Percentiles rank a stretch among this genome's conserved stretches.
These are phyloP conservation scores for Elsinoe ampelina DNA, from an alignment of 2,329 filamentous ascomycete species.

Conservation along the genomic window DNA sequence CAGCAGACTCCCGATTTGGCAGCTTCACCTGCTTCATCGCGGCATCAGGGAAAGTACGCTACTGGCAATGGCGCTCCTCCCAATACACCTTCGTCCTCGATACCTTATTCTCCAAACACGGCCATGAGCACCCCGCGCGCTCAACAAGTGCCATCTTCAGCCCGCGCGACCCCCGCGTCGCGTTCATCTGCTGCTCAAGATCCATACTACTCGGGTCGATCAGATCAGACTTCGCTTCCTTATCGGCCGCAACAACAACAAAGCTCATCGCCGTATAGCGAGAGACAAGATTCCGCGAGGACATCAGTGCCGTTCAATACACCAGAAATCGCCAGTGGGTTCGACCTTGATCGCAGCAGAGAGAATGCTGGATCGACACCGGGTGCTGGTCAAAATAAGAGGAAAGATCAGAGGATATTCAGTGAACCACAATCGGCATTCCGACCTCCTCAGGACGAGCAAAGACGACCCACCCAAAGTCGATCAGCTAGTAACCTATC, in stretches of 20 bases:
- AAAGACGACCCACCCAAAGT: constrained; percentile 31
- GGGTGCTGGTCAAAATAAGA: constrained; percentile 22
- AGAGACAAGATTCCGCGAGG: constrained; percentile 17
- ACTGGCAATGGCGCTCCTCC: constrained; percentile 34
- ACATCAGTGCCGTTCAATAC: constrained; percentile 25
- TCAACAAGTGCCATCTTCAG: constrained; percentile 34
- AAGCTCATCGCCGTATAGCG: constrained; percentile 22
- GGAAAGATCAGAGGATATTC: constrained; percentile 15
- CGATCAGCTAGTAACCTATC: constrained; percentile 43
- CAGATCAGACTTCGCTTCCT: constrained; percentile 20
- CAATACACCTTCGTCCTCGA: constrained; percentile 32
- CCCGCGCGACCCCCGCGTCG: constrained; percentile 24
- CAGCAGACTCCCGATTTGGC: constrained; percentile 19
- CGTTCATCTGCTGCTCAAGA: constrained; percentile 70
- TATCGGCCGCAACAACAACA: constrained; percentile 18
- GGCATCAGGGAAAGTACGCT: constrained; percentile 29
- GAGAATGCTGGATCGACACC: constrained; percentile 18
- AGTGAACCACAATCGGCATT: constrained; percentile 37
- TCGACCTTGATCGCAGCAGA: constrained; percentile 30
- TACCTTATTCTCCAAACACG: constrained; percentile 21
- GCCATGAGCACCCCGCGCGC: constrained; percentile 39
- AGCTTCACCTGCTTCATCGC: constrained; percentile 29
- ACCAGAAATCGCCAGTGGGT: constrained; percentile 35
- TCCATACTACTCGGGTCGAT: constrained; percentile 39
- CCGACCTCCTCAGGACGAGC: constrained; percentile 29